Base-by-base conservation (phyloP, 2,329 filamentous ascomycete species). In the Colletotrichum falcatum region DNA sequence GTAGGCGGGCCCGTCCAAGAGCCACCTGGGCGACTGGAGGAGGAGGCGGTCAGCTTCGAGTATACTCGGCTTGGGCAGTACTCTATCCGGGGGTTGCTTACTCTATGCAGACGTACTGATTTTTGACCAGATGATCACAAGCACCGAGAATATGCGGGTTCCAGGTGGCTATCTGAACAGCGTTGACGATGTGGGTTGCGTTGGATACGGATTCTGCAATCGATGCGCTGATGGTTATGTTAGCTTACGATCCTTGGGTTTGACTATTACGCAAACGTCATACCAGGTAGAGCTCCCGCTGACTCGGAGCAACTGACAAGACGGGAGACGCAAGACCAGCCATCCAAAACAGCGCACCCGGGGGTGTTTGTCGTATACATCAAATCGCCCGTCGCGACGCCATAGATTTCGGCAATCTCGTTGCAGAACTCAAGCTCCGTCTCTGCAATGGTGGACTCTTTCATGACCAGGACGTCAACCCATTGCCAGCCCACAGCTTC, bases 401-500 rank as follows among this genome's bases (percentile, higher is more conserved):
- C 39, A 42, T 42, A 42, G 39, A 20, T 42, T 42, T 42, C 39
- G 39, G 39, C 39, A 20, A 42, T 20, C 39, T 42, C 39, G 39
- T 42, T 42, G 39, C 39, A 42, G 39, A 42, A 42, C 39, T 42
- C 16, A 20, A 42, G 49, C 49, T 18, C 14, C 28, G 49, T 53
- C 49, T 33, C 26, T 16, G 49, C 49, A 20, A 33, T 30, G 26
- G 49, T 53, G 49, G 49, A 53, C n/a, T 53, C 49, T 53, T 53
- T 28, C 49, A 53, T 53, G 49, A 53, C 49, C 26, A 53, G 39
- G 39, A 42, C 39, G 39, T 42, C 39, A 20, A 53, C 49, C 49
- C 49, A 53, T 53, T 53, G 49, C 49, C 49, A 53, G 28, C 49
- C 49, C 49, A 53, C 49, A 33, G 26, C 28, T 53, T 53, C 26